Base-by-base conservation (phyloP, 257 asterid genomes). In the Orobanche coerulescens region DNA sequence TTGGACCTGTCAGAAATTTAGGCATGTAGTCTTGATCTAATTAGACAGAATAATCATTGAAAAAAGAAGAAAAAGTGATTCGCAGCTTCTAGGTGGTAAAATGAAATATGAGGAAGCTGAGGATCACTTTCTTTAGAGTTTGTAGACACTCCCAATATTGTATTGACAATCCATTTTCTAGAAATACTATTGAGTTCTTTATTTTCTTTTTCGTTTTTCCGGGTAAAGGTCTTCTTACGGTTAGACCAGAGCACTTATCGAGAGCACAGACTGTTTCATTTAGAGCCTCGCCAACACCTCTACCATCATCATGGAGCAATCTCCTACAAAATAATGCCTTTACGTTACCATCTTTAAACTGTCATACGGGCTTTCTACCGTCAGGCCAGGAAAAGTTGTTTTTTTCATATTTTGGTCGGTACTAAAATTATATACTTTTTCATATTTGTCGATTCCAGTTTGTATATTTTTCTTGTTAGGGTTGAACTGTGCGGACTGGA, bases 241-340 rank as follows among this genome's bases (percentile, higher is more conserved):
- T 83, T 81, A 88, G 74, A 56, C 98, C 98, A 4, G 63, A 36
- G 74, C 98, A 93, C 9, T 25, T 71, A 31, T 68, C 73, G 15
- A 46, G 70, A 66, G 69, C 76, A 46, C 98, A 93, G 62, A 82
- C 83, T 16, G 87, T 81, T 80, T 93, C 98, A 69, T 93, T 86
- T 16, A 93, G 74, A 69, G 95, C 84, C 87, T 93, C 98, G 0
- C 24, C 94, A 48, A 93, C 98, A 34, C 98, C 98, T 82, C 80
- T 82, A 54, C 88, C 86, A 65, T 90, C 97, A 50, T 93, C 98
- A 4, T 71, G 40, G 57, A 88, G 82, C 80, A 93, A 74, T 77
- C 98, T 86, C 98, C 98, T 91, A 70, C 52, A 80, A 70, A 61
- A 65, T 22, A 67, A 69, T 60, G 69, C 19, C 31, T 56, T n/a